Conservation (phyloP, 352 stramenopile species). For the Phytophthora agathidicida region DNA sequence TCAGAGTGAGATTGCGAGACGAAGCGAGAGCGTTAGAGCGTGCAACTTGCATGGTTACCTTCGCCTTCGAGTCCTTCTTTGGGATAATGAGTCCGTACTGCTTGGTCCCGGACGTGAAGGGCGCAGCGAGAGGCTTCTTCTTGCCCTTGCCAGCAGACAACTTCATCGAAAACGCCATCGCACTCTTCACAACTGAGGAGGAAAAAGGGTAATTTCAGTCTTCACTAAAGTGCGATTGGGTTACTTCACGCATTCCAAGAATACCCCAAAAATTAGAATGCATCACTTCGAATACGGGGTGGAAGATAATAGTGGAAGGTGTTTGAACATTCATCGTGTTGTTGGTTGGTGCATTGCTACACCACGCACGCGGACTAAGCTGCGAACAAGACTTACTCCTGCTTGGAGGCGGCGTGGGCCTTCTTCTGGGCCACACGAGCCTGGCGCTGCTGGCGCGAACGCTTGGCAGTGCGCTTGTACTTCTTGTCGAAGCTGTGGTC, state of each 20-base stretch:
- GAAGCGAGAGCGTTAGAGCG: not conserved
- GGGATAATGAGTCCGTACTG: slow-evolving; percentile 59
- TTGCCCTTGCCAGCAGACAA: slow-evolving; percentile 46
- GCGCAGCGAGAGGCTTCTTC: slow-evolving; percentile 28
- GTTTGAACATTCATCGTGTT: slow-evolving; percentile 53
- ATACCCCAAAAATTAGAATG: not conserved
- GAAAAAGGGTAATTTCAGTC: not conserved
- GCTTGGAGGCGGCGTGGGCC: slow-evolving; percentile 81
- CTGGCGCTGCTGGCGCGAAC: slow-evolving; percentile 95
- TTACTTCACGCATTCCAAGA: too few relatives aligned
- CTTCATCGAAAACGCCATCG: slow-evolving; percentile 76
- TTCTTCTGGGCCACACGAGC: slow-evolving; percentile 97
- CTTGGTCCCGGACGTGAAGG: slow-evolving; percentile 21
- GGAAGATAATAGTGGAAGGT: slow-evolving; percentile 20
- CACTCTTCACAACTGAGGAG: not conserved
- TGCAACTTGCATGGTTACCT: slow-evolving; percentile 18
- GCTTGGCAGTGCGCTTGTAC: slow-evolving; percentile 95
- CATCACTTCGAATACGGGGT: too few relatives aligned
- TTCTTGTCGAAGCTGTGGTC: slow-evolving; percentile 92
- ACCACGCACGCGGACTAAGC: slow-evolving; percentile 13
- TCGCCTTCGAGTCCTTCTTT: slow-evolving; percentile 42
- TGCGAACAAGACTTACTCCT: slow-evolving; percentile 37
- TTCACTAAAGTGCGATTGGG: not conserved
- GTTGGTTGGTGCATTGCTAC: slow-evolving; percentile 13
- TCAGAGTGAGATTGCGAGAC: slow-evolving; percentile 14